Conservation (phyloP, 257 asterid genomes). For the Nyctanthes arbortristis region DNA sequence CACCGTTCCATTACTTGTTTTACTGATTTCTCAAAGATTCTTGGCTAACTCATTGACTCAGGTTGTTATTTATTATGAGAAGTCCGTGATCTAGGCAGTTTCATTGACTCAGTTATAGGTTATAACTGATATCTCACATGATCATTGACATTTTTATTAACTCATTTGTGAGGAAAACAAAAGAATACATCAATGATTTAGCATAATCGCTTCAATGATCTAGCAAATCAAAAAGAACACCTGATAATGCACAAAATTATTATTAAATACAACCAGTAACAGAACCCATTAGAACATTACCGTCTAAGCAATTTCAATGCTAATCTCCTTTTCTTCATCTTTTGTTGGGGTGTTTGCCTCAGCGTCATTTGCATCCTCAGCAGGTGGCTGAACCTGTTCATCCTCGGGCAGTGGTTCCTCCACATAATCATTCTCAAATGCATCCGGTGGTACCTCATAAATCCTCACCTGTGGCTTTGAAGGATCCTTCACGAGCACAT, state of each 20-base stretch:
- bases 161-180: not conserved
- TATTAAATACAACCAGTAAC: not conserved
- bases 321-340: constrained; percentile 50
- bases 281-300: constrained; percentile 31
- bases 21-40: not conserved
- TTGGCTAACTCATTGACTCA: no score
- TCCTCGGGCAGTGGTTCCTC: constrained; percentile 99
- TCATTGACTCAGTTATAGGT: no score
- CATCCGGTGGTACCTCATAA: constrained; percentile 96
- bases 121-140: no score
- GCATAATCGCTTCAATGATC: not conserved
- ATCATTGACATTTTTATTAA: no score
- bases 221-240: not conserved
- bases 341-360: constrained; percentile 46
- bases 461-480: constrained; percentile 92
- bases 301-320: constrained; percentile 49
- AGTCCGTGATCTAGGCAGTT: no score
- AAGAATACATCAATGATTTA: not conserved
- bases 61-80: no score
- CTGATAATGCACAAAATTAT: not conserved
- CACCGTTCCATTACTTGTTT: not conserved
- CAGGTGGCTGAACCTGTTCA: constrained; percentile 95
- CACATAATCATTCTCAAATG: constrained; percentile 92
- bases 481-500: constrained; percentile 97
- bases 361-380: constrained; percentile 58